These are phyloP conservation scores for Wallacemonas rigidus DNA, from an alignment of 208 protist species.

Conservation along the genomic window DNA sequence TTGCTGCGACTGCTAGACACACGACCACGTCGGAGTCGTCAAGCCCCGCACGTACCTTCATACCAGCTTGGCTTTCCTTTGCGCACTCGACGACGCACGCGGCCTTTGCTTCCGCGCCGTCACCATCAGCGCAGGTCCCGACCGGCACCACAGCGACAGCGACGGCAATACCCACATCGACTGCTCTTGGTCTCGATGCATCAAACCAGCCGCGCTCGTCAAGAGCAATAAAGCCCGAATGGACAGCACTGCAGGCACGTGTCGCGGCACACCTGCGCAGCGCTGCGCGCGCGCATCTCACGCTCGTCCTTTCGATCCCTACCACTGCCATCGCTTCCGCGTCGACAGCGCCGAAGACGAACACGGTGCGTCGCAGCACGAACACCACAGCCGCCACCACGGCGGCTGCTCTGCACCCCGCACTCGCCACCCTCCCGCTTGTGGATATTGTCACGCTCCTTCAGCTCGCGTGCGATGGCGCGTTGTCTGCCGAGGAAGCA, in stretches of 20 bases:
- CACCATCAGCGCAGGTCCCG: no score
- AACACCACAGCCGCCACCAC: no score
- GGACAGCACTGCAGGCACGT: neutral
- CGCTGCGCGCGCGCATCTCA: neutral
- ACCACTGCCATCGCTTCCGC: neutral
- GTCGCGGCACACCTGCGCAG: neutral
- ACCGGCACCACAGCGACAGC: no score
- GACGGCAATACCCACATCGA: no score
- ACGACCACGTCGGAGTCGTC: neutral
- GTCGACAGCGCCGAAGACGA: no score
- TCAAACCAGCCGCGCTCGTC: neutral
- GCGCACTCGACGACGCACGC: neutral
- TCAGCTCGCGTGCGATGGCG: constrained; percentile 21
- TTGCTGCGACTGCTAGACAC: neutral
- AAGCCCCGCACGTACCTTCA: neutral
- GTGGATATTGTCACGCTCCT: constrained; percentile 3
- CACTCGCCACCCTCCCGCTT: constrained; percentile 1
- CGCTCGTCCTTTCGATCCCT: neutral
- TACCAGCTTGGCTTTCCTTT: constrained; percentile 7
- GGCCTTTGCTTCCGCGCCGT: neutral
- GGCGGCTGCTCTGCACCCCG: neutral
- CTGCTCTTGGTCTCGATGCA: neutral
- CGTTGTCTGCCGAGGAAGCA: constrained; percentile 3
- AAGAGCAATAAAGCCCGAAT: neutral
- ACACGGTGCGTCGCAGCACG: no score